Conservation (phyloP, 148 eudicot genomes). For the Talinum fruticosum region DNA sequence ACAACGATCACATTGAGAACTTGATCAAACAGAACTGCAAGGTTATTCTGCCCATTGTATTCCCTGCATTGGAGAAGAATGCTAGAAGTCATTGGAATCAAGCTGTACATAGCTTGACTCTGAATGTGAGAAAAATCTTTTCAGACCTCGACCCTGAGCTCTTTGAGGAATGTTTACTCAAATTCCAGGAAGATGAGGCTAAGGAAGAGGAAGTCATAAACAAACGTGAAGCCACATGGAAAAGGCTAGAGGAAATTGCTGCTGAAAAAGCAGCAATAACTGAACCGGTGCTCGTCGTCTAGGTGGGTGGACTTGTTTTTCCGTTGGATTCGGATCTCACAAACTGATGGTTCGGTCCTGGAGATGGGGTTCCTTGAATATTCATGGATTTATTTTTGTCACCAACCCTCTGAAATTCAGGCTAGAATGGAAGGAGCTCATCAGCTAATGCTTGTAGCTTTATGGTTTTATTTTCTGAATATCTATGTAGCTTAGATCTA, state of each 20-base stretch:
- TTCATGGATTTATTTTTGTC: constrained; percentile 23
- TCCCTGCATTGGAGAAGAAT: constrained; percentile 73
- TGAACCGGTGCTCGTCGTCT: constrained; percentile 33
- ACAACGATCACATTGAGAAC: constrained; percentile 75
- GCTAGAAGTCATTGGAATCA: constrained; percentile 69
- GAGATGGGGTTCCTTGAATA: constrained; percentile 13
- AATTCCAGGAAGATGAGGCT: constrained; percentile 61
- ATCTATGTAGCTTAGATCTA: constrained; percentile 23
- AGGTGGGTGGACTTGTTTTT: constrained; percentile 15
- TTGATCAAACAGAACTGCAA: constrained; percentile 62
- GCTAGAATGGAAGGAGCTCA: constrained; percentile 1
- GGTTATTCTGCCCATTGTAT: constrained; percentile 62
- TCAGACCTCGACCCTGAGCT: constrained; percentile 64
- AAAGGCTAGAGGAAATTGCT: constrained; percentile 57
- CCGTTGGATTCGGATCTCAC: constrained; percentile 10
- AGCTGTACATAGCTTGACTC: constrained; percentile 64
- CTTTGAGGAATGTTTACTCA: constrained; percentile 55
- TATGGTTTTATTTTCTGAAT: constrained; percentile 13
- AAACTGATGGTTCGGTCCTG: constrained; percentile 16
- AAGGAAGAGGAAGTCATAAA: constrained; percentile 47
- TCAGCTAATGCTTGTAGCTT: constrained; percentile 19
- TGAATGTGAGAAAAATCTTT: constrained; percentile 69
- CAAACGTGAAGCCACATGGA: constrained; percentile 62
- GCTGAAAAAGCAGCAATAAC: constrained; percentile 38
- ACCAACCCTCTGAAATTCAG: background rate